These are phyloP conservation scores for Trifolium repens DNA, from an alignment of 306 rosid species.

Conservation along the genomic window DNA sequence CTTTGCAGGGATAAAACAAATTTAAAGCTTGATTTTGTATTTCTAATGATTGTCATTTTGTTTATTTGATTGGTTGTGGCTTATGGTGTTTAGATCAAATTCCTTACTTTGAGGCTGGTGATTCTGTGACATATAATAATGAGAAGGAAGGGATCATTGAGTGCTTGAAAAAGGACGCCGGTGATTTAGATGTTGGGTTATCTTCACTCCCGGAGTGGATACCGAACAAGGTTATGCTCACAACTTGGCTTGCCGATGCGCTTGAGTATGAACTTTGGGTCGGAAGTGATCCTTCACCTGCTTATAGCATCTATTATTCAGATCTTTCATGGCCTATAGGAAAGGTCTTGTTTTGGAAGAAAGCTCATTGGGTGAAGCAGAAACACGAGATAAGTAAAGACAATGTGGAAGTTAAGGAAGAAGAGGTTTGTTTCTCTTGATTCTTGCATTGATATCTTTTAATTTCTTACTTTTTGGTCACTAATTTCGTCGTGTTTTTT, in stretches of 20 bases:
- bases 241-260: constrained; percentile 92
- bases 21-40: background rate
- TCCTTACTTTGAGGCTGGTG: constrained; percentile 83
- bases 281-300: constrained; percentile 63
- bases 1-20: background rate
- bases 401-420: constrained; percentile 65
- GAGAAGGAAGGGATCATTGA: constrained; percentile 87
- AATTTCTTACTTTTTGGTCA: background rate
- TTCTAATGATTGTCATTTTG: constrained; percentile 11
- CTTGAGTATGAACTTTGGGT: constrained; percentile 83
- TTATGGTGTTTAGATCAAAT: constrained; percentile 64
- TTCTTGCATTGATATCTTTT: background rate
- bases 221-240: constrained; percentile 72
- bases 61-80: constrained; percentile 14
- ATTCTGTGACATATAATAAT: constrained; percentile 75
- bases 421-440: constrained; percentile 63
- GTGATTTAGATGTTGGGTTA: constrained; percentile 74
- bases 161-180: constrained; percentile 61
- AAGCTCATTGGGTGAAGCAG: constrained; percentile 60
- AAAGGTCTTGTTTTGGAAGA: constrained; percentile 65
- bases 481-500: background rate
- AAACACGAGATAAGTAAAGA: constrained; percentile 68
- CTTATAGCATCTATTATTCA: constrained; percentile 66
- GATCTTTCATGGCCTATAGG: constrained; percentile 94
- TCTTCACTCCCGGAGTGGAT: constrained; percentile 73